Percentiles rank a stretch among this genome's conserved stretches.
phyloP scores from a whole-genome alignment of 2,329 filamentous ascomycete species.

The Epichloe amarillans region DNA sequence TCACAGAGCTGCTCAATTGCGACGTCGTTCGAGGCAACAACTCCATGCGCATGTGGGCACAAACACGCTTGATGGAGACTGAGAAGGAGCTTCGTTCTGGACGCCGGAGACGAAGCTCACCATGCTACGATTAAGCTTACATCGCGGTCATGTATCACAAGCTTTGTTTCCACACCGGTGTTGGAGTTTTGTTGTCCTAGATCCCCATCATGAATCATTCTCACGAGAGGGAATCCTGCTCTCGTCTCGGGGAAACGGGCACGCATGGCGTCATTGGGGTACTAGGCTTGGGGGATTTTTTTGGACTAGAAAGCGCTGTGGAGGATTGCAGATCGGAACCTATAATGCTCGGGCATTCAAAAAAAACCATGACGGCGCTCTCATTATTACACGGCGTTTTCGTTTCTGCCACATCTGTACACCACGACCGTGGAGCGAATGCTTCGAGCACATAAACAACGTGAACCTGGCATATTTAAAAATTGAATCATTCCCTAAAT shows the following conservation, averaged over 20 bases:
- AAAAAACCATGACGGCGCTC: neutral
- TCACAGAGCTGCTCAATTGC: constrained; percentile 50
- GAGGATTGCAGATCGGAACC: neutral
- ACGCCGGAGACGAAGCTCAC: constrained; percentile 32
- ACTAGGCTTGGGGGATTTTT: neutral
- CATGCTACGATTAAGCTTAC: constrained; percentile 14
- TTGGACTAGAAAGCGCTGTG: neutral
- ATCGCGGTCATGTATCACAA: neutral
- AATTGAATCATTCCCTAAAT: neutral
- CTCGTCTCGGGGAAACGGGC: neutral
- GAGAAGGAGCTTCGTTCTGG: constrained; percentile 44
- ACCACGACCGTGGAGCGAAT: neutral
- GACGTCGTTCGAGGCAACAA: constrained; percentile 37
- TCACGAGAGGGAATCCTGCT: neutral
- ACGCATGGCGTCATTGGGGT: constrained; percentile 1
- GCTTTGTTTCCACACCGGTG: neutral
- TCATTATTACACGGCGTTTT: neutral
- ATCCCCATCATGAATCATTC: neutral
- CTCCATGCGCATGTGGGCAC: constrained; percentile 43
- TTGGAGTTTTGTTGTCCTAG: neutral
- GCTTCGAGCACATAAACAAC: neutral
- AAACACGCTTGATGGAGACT: constrained; percentile 45
- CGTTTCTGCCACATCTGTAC: neutral
- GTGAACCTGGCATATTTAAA: neutral
- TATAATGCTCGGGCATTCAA: neutral